These are phyloP conservation scores for Sisymbrium altissimum DNA, from an alignment of 345 rosid genomes.

Conservation along the genomic window DNA sequence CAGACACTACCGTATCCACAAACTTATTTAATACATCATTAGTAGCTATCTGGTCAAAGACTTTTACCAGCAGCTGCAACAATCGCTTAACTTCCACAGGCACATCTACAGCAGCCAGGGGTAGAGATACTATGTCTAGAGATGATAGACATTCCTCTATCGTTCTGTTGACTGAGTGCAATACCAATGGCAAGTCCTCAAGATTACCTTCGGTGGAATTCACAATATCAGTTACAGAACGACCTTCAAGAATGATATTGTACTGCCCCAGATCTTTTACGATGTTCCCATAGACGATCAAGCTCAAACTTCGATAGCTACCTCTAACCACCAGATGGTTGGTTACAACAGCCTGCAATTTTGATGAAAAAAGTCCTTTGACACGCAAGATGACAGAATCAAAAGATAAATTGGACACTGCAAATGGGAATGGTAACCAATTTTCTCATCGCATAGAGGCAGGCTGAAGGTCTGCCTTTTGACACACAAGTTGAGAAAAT, in stretches of 20 bases:
- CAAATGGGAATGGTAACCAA: not conserved
- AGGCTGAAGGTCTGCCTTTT: conserved; percentile 9
- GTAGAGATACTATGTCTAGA: conserved; percentile 58
- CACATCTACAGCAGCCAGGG: conserved; percentile 52
- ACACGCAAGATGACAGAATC: too few species aligned
- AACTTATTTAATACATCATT: conserved; percentile 52
- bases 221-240: conserved; percentile 78
- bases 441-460: not conserved
- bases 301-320: conserved; percentile 90
- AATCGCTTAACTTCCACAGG: conserved; percentile 71
- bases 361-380: conserved; percentile 8
- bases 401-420: not conserved
- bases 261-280: conserved; percentile 99
- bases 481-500: conserved; percentile 6
- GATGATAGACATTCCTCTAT: conserved; percentile 68
- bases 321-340: conserved; percentile 96
- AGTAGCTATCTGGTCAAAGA: conserved; percentile 48
- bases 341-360: conserved; percentile 92
- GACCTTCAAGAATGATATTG: conserved; percentile 90
- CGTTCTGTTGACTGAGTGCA: conserved; percentile 60
- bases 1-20: conserved; percentile 47
- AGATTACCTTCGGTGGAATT: conserved; percentile 86
- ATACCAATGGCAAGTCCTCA: conserved; percentile 85
- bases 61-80: conserved; percentile 56
- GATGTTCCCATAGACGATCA: conserved; percentile 86